Base-by-base conservation (phyloP, 768 basidiomycete genomes). In the Sporobolomyces pararoseus region DNA sequence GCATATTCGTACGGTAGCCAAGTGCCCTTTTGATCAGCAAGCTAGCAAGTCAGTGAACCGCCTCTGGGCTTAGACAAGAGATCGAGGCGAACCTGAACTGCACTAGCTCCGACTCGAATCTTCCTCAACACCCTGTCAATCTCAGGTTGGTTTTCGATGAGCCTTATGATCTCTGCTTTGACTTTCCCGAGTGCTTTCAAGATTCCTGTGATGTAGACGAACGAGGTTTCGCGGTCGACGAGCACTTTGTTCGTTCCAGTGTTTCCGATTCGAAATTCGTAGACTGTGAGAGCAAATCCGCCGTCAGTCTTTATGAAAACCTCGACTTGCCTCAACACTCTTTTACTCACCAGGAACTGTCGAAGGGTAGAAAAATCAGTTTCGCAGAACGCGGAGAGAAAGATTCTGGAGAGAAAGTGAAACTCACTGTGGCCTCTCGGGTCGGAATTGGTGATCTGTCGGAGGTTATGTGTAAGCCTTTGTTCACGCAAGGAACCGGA, bases 211-310 rank as follows among this genome's bases (percentile, higher is more conserved):
- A 91, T 93, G 23, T 91, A 82, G 66, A 93, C 87, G 78, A 90
- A 92, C 4, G 91, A 91, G 78, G 91, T 90, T 78, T 93, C 91
- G 77, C 90, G 88, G 81, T 93, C 91, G 85, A 92, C 90, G 91
- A 93, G 92, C 76, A 93, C 89, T 89, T 90, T 91, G 77, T 92
- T 90, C 16, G 54, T n/a, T 27, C 87, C 10, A 17, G 9, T 88
- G 71, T 90, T 90, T 29, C 54, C 32, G 65, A 93, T 82, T 2
- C 89, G 89, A 76, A 91, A 93, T 78, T 93, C 91, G 76, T 89
- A 92, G 16, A 93, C 91, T 17, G 90, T 89, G 63, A 90, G 49
- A 51, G 27, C 49, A 25, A 23, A 10, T 27, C 21, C 16, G 49
- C 10, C 27, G 17, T 17, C 16, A 10, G 7, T 10, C 17, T 51